Evolutionary conservation across 2,329 filamentous ascomycete genomes (phyloP).

Genomic region (Nemania sp.): DNA sequence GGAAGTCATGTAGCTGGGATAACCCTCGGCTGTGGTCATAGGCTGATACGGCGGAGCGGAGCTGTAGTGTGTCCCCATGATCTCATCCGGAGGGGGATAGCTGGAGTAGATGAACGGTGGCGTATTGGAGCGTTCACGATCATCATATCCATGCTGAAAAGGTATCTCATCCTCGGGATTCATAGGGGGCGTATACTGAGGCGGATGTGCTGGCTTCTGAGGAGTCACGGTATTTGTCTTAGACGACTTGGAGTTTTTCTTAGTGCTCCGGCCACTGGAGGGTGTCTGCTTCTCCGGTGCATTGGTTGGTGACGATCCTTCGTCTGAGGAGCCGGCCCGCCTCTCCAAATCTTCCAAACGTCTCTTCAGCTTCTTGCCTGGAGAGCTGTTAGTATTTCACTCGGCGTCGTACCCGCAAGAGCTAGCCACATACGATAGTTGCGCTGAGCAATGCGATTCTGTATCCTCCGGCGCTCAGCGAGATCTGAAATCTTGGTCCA

Average conservation of each 20-base stretch:
- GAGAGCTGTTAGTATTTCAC: constrained; percentile 20
- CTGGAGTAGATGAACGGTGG: constrained; percentile 70
- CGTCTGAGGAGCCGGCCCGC: constrained; percentile 64
- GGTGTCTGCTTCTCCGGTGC: constrained; percentile 45
- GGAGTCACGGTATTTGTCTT: constrained; percentile 34
- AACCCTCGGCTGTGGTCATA: constrained; percentile 55
- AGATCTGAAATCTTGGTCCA: constrained; percentile 99
- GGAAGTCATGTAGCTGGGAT: constrained; percentile 60
- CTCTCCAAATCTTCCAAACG: constrained; percentile 83
- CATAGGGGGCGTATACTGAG: constrained; percentile 66
- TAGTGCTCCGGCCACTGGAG: constrained; percentile 39
- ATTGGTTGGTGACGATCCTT: constrained; percentile 37
- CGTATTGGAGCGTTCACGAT: constrained; percentile 70
- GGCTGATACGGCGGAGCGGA: constrained; percentile 55
- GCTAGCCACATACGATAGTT: constrained; percentile 76
- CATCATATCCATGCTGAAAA: constrained; percentile 63
- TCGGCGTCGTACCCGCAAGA: background rate
- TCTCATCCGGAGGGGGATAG: constrained; percentile 69
- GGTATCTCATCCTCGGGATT: constrained; percentile 66
- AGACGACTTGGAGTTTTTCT: constrained; percentile 52
- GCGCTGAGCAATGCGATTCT: constrained; percentile 96
- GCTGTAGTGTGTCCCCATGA: constrained; percentile 63
- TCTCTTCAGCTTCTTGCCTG: constrained; percentile 92
- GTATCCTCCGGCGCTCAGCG: constrained; percentile 88
- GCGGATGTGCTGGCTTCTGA: constrained; percentile 49